Conservation (phyloP, 495 filamentous ascomycete genomes). For the Aspergillus haitiensis region DNA sequence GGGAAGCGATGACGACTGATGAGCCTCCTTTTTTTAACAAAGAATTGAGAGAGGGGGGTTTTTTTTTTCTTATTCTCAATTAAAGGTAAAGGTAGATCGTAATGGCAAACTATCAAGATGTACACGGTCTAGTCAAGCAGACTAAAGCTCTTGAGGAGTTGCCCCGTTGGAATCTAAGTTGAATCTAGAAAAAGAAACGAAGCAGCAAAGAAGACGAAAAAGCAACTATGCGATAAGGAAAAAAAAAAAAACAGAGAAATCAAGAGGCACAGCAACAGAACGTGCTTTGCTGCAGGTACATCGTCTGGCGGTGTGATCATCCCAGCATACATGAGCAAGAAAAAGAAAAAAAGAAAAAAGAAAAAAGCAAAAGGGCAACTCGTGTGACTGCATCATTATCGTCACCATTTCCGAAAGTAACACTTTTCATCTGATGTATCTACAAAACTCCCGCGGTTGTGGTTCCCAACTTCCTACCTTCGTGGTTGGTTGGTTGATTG, state of each 20-base stretch:
- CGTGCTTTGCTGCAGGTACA: slow-evolving; percentile 20
- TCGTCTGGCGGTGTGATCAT: slow-evolving; percentile 22
- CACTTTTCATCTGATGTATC: slow-evolving; percentile 4
- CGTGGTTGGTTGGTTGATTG: too few species aligned
- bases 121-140: too few species aligned
- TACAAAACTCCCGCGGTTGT: neutral
- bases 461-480: too few species aligned
- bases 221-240: slow-evolving; percentile 7
- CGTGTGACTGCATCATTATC: slow-evolving; percentile 13
- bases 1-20: neutral
- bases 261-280: slow-evolving; percentile 11
- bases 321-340: neutral
- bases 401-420: neutral
- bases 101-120: neutral
- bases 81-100: neutral
- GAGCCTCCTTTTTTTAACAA: neutral
- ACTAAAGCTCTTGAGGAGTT: too few species aligned
- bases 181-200: slow-evolving; percentile 6
- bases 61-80: neutral
- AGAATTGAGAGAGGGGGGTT: neutral
- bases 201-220: neutral
- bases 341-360: neutral
- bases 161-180: neutral
- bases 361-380: neutral
- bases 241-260: slow-evolving; percentile 5